Evolutionary conservation across 179 eudicot genomes (phyloP).

Genomic region (Camellia oleifera): DNA sequence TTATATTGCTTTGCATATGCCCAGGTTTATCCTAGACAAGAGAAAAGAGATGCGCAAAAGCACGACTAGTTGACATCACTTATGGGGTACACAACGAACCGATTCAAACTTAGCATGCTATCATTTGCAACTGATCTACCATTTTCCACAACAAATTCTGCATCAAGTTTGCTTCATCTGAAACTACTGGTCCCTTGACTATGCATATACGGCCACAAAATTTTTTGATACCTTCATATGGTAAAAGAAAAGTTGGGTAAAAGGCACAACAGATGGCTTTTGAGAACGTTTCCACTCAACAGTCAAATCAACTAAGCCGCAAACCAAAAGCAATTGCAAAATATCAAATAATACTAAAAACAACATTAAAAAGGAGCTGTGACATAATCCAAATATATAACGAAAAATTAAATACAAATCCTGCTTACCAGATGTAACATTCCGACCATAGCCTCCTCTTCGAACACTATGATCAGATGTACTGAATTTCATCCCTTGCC

Average conservation of each 20-base stretch:
- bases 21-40: too few species aligned
- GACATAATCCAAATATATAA: neutral
- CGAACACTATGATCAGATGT: conserved; percentile 45
- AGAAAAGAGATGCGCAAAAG: too few species aligned
- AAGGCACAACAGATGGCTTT: conserved; percentile 6
- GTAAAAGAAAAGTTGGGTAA: neutral
- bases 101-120: too few species aligned
- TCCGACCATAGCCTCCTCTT: conserved; percentile 50
- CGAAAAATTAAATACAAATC: neutral
- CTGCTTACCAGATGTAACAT: conserved; percentile 38
- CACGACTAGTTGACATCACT: too few species aligned
- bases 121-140: too few species aligned
- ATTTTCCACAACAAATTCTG: neutral
- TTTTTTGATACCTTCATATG: neutral
- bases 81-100: too few species aligned
- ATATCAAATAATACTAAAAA: neutral
- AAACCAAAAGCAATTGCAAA: neutral
- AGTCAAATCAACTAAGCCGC: neutral
- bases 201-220: neutral
- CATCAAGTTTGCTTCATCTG: neutral
- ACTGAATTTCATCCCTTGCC: conserved; percentile 33
- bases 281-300: neutral
- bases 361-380: neutral
- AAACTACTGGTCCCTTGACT: neutral
- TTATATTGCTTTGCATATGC: too few species aligned